phyloP scores from a whole-genome alignment of 176 grass and related monocot genomes.

The Lolium perenne region DNA sequence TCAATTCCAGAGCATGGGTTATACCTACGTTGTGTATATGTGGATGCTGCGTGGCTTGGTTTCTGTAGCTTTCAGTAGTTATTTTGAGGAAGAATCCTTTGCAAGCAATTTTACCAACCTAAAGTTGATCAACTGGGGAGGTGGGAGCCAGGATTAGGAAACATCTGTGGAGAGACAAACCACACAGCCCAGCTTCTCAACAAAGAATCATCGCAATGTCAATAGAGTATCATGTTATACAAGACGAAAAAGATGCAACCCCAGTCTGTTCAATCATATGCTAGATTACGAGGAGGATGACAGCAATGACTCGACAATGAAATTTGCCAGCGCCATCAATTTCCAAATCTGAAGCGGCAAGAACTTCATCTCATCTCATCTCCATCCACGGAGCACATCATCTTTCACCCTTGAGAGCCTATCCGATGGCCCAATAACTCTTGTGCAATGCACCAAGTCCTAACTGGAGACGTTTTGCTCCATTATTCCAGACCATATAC shows the following conservation, averaged over 20 bases:
- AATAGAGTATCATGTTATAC: background rate
- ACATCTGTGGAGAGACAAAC: background rate
- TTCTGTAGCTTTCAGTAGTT: background rate
- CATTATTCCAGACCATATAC: background rate
- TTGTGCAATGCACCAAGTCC: background rate
- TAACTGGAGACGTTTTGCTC: background rate
- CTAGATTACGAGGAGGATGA: background rate
- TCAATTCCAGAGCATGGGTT: background rate
- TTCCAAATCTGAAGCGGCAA: background rate
- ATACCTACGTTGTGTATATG: background rate
- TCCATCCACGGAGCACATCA: background rate
- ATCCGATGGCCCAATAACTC: background rate
- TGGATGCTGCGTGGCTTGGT: background rate
- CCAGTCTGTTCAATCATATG: background rate
- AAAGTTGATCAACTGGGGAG: background rate
- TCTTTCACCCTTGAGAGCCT: background rate
- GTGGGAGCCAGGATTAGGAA: background rate
- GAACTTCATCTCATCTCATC: background rate
- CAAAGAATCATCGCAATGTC: background rate
- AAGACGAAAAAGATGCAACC: background rate
- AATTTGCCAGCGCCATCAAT: background rate
- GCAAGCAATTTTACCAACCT: background rate
- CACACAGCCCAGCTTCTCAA: background rate
- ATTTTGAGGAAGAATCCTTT: background rate
- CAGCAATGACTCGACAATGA: background rate